Evolutionary conservation across 768 basidiomycete species (phyloP).

Genomic region (Podaxis mareebaensis): DNA sequence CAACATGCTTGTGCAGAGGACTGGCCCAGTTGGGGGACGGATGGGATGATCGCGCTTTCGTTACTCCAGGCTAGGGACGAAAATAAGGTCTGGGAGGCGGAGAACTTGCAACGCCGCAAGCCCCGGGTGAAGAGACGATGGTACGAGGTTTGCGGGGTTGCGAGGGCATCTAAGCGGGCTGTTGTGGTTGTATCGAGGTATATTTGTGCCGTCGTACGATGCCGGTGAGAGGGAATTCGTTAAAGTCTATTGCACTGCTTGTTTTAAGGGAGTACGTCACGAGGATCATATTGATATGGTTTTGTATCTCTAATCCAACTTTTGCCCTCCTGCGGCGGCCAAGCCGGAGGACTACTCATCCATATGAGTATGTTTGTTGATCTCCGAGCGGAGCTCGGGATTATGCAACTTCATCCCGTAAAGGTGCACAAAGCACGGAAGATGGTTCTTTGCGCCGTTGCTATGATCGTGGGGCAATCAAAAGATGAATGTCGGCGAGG

Average conservation of each 20-base stretch:
- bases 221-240: neutral
- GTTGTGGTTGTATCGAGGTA: slow-evolving; percentile 1
- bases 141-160: neutral
- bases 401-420: too few relatives aligned
- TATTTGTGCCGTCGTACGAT: neutral
- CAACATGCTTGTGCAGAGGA: neutral
- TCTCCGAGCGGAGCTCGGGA: too few relatives aligned
- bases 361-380: neutral
- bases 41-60: slow-evolving; percentile 3
- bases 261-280: neutral
- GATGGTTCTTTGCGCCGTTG: too few relatives aligned
- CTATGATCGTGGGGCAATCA: neutral
- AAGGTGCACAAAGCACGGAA: too few relatives aligned
- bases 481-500: neutral
- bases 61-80: neutral
- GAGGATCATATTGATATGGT: neutral
- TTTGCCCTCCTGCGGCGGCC: too few relatives aligned
- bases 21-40: neutral
- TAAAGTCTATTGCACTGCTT: neutral
- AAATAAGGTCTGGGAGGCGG: neutral
- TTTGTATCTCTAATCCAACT: too few relatives aligned
- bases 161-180: neutral
- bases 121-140: neutral
- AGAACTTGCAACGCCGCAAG: neutral
- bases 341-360: neutral